Base-by-base conservation (phyloP, 2,329 filamentous ascomycete genomes). In the Colletotrichum coccodes region DNA sequence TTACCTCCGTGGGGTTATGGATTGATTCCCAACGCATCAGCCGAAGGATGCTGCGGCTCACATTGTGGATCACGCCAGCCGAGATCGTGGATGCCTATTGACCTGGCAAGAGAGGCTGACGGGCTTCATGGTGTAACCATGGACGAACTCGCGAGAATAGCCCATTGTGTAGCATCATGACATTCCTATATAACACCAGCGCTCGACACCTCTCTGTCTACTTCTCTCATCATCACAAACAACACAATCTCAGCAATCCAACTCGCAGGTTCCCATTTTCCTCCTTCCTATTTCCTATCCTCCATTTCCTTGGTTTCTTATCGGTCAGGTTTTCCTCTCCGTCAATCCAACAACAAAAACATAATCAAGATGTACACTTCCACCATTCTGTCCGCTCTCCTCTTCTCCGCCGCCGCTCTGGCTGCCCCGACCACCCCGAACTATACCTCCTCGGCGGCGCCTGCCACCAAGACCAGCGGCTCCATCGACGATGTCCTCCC, bases 401-500 rank as follows among this genome's bases (percentile, higher is more conserved):
- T 73, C 53, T 64, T 72, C 47, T 44, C 71, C 18, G 64, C 64
- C 23, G 60, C 61, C 34, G 64, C 65, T n/a, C 30, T 73, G 16
- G 71, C 72, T 2, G 71, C 67, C 5, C 71, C 71, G 12, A 42
- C 60, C 21, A 16, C 63, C 21, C n/a, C 57, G 2, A 32, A 38
- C 26, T n/a, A 56, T 26, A 50, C 57, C 4, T 40, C 47, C 6
- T 46, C 56, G 2, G 28, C 42, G 32, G 30, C 47, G 7, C 36
- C 63, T 38, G 34, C 58, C 49, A 47, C 62, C 3, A 46, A 63
- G 28, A 53, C 52, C 14, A 34, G 40, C 40, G 54, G 63, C 49
- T 68, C 68, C 58, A 71, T 74, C 65, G 61, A 75, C 57, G 63
- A 68, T 40, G 59, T 68, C 28, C 71, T 78, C 1, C 77, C 77